These are phyloP conservation scores for Stygiomarasmius scandens DNA, from an alignment of 1,284 basidiomycete species.

Conservation along the genomic window DNA sequence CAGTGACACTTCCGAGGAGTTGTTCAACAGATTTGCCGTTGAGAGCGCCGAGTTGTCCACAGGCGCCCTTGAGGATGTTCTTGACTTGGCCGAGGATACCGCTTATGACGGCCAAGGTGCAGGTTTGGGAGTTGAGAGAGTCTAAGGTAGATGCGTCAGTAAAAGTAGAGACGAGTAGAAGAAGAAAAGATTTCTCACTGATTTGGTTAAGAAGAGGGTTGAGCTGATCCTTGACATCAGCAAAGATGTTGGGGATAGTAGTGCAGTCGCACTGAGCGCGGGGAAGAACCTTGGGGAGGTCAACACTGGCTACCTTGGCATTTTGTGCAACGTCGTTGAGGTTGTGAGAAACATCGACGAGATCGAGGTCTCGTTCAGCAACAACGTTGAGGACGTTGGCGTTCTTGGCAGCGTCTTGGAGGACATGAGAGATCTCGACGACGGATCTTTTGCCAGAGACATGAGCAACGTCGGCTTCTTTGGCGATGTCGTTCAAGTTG, in stretches of 20 bases:
- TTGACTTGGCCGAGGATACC: constrained; percentile 34
- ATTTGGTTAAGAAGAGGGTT: constrained; percentile 28
- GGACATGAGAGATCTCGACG: no score
- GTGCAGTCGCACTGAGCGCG: background rate
- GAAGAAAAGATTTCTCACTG: constrained; percentile 23
- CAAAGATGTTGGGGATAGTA: constrained; percentile 7
- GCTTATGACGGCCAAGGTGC: constrained; percentile 30
- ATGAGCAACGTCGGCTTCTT: no score
- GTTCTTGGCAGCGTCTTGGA: no score
- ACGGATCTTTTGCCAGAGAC: no score
- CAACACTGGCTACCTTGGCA: no score
- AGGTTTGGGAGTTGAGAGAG: constrained; percentile 30
- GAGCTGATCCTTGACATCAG: constrained; percentile 20
- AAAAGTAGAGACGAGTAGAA: constrained; percentile 13
- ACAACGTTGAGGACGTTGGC: no score
- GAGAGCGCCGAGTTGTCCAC: background rate
- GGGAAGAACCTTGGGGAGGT: background rate
- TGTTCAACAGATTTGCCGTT: constrained; percentile 14
- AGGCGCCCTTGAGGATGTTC: constrained; percentile 29
- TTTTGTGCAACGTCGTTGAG: no score
- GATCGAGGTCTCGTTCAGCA: no score
- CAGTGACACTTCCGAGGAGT: background rate
- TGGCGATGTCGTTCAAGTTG: no score
- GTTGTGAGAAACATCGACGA: no score
- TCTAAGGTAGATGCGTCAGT: constrained; percentile 24